A percentile compares a stretch with the other conserved stretches of the same genome.
Evolutionary conservation across 2,329 filamentous ascomycete genomes (phyloP).

Genomic region (Hypoxylon rubiginosum): DNA sequence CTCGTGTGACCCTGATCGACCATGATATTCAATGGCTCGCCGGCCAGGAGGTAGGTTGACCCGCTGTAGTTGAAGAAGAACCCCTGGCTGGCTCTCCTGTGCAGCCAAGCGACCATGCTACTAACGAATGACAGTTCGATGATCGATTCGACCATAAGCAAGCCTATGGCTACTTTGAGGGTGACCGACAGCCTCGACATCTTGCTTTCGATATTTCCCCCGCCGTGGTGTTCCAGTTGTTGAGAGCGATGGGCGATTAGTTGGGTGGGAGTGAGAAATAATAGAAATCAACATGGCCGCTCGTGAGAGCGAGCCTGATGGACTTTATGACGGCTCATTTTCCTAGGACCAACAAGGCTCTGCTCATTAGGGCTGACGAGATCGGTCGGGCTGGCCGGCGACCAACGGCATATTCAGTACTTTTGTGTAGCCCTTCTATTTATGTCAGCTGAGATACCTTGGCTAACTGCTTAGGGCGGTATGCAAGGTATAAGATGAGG

Average conservation of each 20-base stretch:
- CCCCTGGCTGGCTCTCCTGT: slow-evolving; percentile 48
- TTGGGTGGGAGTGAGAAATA: slow-evolving; percentile 2
- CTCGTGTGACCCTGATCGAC: slow-evolving; percentile 58
- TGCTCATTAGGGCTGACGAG: slow-evolving; percentile 29
- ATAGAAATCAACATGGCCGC: background rate
- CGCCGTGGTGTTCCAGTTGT: background rate
- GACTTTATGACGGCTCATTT: slow-evolving; percentile 30
- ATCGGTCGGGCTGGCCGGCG: slow-evolving; percentile 17
- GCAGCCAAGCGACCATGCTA: slow-evolving; percentile 56
- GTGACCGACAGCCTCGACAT: slow-evolving; percentile 37
- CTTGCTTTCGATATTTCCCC: slow-evolving; percentile 12
- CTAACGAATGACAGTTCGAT: slow-evolving; percentile 58
- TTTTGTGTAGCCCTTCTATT: slow-evolving; percentile 23
- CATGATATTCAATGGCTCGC: slow-evolving; percentile 52
- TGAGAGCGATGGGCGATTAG: slow-evolving; percentile 10
- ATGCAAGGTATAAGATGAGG: slow-evolving; percentile 28
- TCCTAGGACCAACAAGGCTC: slow-evolving; percentile 19
- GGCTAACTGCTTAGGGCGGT: slow-evolving; percentile 17
- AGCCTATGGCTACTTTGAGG: slow-evolving; percentile 47
- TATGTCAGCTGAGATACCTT: slow-evolving; percentile 32
- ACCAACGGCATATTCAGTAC: slow-evolving; percentile 6
- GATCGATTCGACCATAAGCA: slow-evolving; percentile 55
- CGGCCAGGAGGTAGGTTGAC: slow-evolving; percentile 47
- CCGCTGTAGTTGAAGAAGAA: slow-evolving; percentile 47
- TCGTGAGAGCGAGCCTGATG: slow-evolving; percentile 16